Evolutionary conservation across 2,329 filamentous ascomycete species (phyloP), one percentile per base, ranked within the genome.

Genomic region (Atkinsonella hypoxylon): DNA sequence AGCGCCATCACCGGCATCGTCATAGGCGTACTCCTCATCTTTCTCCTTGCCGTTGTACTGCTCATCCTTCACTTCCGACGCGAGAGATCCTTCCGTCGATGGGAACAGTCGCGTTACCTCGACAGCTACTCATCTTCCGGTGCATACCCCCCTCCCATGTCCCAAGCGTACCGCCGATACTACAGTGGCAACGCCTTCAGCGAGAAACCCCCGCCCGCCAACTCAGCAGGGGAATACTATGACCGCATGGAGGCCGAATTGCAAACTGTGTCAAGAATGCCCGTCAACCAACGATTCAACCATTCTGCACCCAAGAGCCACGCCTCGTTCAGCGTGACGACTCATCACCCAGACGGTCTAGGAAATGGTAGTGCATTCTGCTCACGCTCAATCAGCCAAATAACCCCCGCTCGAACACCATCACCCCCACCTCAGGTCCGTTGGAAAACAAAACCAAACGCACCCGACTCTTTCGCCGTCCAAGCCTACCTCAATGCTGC

Each of bases 1-100:
- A 71, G 73, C 2, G 72, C 73, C n/a, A 75, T 79, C n/a, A 73
- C 74, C 0, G 77, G 77, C 17, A 79, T 81, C 45, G 69, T 67
- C 0, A 61, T 78, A 0, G 76, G 73, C 12, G 70, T 67, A 5
- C 65, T 65, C 0, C 62, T 75, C 0, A 58, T 72, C 1, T 59
- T 79, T 3, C 36, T 75, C 5, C 67, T 71, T 1, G 68, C 66
- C 2, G 55, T 64, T 1, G 67, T 60, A 2, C 64, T 81, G 1
- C 72, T 79, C 48, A 57, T 67, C 48, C 54, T 77, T 1, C 73
- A 80, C 61, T 74, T 71, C 56, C 68, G 71, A 8, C 67, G 65
- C 18, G 69, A 76, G 54, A 66, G 66, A 42, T 59, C 60, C 18
- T 63, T 63, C 40, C 56, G 61, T 4, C 56, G 58, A n/a, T 39